Evolutionary conservation across 345 rosid species (phyloP).

Genomic region (Eucalyptus paniculata): DNA sequence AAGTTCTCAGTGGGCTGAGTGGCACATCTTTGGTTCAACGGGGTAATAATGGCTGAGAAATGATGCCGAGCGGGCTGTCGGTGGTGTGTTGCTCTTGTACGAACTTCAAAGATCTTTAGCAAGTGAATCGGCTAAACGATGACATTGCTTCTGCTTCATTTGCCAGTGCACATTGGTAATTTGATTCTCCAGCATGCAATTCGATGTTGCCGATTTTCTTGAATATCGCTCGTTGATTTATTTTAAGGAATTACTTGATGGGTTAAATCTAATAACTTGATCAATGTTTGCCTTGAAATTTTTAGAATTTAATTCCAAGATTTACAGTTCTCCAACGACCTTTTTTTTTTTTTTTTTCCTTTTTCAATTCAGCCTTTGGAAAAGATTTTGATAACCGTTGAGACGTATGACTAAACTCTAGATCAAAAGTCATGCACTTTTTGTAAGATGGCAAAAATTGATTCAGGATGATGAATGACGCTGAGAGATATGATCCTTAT

Average conservation of each 20-base stretch:
- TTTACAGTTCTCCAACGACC: not conserved
- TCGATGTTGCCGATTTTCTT: not conserved
- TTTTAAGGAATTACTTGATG: not conserved
- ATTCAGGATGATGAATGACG: not conserved
- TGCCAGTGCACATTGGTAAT: not conserved
- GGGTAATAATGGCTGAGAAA: not conserved
- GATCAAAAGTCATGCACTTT: not conserved
- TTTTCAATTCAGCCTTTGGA: too few relatives aligned
- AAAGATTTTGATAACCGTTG: not conserved
- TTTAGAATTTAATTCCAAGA: too few relatives aligned
- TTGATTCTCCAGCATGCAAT: not conserved
- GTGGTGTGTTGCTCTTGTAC: not conserved
- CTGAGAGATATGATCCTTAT: not conserved
- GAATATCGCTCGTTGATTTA: not conserved
- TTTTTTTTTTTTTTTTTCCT: too few relatives aligned
- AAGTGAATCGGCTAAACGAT: not conserved
- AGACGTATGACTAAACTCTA: not conserved
- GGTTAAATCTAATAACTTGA: not conserved
- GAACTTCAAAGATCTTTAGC: not conserved
- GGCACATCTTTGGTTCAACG: not conserved
- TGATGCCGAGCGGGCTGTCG: not conserved
- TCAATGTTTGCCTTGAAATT: not conserved
- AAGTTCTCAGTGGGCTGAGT: not conserved
- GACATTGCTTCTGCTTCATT: not conserved
- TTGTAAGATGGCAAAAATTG: not conserved